phyloP scores from a whole-genome alignment of 352 stramenopile genomes.

The Saprolegnia diclina region DNA sequence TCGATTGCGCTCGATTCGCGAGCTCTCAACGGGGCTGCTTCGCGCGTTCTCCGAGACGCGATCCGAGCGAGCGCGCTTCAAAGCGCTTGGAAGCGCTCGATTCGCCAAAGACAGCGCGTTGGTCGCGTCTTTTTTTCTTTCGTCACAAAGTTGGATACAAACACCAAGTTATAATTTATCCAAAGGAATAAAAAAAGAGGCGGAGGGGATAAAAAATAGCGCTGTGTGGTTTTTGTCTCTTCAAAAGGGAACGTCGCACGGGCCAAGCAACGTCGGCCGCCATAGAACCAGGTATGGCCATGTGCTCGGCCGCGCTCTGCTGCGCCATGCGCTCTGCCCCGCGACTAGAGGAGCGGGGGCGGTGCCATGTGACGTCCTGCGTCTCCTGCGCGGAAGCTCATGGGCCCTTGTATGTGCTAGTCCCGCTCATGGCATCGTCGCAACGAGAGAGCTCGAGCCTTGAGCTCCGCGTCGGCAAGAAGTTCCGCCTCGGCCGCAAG shows the following conservation, averaged over 20 bases:
- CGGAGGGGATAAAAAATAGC: conserved; percentile 1
- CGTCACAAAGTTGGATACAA: neutral
- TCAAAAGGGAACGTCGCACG: conserved; percentile 10
- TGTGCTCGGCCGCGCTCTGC: neutral
- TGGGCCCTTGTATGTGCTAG: conserved; percentile 1
- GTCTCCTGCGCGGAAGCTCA: neutral
- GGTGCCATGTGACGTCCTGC: neutral
- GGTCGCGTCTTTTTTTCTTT: neutral
- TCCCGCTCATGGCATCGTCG: conserved; percentile 41
- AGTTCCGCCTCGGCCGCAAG: conserved; percentile 98
- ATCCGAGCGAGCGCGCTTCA: neutral
- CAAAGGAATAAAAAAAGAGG: neutral
- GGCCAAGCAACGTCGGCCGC: neutral
- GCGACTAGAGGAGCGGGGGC: neutral
- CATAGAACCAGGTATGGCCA: neutral
- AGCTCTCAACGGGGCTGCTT: too few species aligned
- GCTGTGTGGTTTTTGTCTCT: conserved; percentile 18
- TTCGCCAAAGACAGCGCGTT: neutral
- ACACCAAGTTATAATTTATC: neutral
- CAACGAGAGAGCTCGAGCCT: conserved; percentile 63
- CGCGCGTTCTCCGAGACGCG: too few species aligned
- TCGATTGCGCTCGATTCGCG: too few species aligned
- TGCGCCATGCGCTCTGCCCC: neutral
- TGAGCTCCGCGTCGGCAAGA: conserved; percentile 98
- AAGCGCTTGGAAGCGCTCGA: neutral